Base-by-base conservation (phyloP, 495 filamentous ascomycete genomes). In the Parathielavia hyrcaniae region DNA sequence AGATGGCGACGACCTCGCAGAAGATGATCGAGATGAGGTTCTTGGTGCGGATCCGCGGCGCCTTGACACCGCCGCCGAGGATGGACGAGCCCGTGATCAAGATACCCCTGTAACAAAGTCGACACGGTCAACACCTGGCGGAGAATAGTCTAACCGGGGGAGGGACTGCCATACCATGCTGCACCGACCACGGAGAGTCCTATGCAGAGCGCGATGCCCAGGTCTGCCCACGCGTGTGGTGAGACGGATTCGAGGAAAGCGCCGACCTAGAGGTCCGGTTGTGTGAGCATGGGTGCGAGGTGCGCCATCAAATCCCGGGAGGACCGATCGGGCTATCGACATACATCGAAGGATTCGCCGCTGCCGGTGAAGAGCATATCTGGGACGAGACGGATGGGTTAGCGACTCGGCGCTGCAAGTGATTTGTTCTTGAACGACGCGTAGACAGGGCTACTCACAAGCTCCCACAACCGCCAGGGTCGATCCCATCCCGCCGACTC, bases 21-120 rank as follows among this genome's bases (percentile, higher is more conserved):
- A 99, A 99, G 77, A 99, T 97, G 77, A 99, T 97, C 64, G 95
- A 97, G 69, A 99, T 96, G 59, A 99, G 72, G 76, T 97, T 99
- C 83, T 99, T 99, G 53, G 95, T 99, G 64, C 92, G 87, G 70
- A 99, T 97, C 62, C 93, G 84, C 19, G 93, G 95, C 30, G 95
- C 93, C 65, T 86, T 88, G 69, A 99, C 95, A 75, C 95, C 95
- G 60, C 88, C 95, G 59, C 95, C 95, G 61, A 99, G 80, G 69
- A 99, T 99, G 50, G 91, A 96, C n/a, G 91, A 95, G 65, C 95
- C 95, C 12, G 93, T 97, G 53, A 97, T 90, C 78, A 99, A 91
- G 73, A 99, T 99, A 68, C 95, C 95, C 93, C 92, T 97, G 59
- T 32, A n/a, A n/a, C 23, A 11, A 40, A 38, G 46, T 23, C 51